phyloP scores from a whole-genome alignment of 1,284 basidiomycete genomes.

The Schizophyllum commune region DNA sequence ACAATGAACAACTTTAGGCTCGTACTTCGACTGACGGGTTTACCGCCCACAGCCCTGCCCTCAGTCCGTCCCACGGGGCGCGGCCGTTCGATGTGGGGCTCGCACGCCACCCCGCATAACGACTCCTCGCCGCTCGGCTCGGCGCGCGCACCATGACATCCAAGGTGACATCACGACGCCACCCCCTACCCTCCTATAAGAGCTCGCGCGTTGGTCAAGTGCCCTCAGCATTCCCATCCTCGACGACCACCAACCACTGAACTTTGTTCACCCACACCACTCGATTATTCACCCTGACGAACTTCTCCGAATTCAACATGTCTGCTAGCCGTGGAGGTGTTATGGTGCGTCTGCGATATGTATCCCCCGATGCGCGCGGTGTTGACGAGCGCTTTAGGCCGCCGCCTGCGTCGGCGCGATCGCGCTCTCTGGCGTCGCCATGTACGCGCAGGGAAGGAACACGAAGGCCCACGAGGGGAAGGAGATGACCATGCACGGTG shows the following conservation, averaged over 20 bases:
- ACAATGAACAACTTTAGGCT: too few relatives aligned
- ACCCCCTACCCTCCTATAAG: neutral
- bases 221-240: neutral
- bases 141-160: neutral
- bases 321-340: neutral
- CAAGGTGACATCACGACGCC: neutral
- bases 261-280: neutral
- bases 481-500: neutral
- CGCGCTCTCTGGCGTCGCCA: neutral
- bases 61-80: constrained; percentile 5
- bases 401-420: neutral
- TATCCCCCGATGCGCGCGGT: neutral
- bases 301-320: neutral
- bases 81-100: neutral
- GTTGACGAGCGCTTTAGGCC: neutral
- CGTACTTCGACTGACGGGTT: neutral
- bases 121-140: neutral
- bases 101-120: too few relatives aligned
- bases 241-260: neutral
- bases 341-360: neutral
- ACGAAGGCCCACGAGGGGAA: neutral
- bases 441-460: neutral
- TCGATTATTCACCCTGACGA: neutral
- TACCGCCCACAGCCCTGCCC: constrained; percentile 1
- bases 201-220: neutral